Evolutionary conservation across 192 early-diverging fungal species (phyloP), one percentile per base, ranked within the genome.

Genomic region (Backusella tarrabulga): DNA sequence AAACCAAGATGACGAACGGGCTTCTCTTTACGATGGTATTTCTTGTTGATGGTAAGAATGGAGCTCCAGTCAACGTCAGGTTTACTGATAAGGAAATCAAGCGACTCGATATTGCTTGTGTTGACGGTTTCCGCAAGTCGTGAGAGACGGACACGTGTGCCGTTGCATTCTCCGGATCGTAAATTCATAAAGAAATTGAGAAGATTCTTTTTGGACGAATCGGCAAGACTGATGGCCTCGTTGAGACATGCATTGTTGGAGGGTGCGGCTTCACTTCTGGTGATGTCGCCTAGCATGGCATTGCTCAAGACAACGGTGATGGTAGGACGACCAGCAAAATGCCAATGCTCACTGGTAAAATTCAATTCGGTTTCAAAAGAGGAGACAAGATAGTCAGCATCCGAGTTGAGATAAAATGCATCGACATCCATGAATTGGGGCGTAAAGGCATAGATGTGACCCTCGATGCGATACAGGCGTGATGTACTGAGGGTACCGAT

Each of bases 391-490:
- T 94, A 95, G 75, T 95, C 92, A n/a, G 91, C 91, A 83, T 96
- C 95, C 38, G 89, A 90, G 17, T 91, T 93, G n/a, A 95, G 85
- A 75, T 96, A 96, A 79, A 93, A 96, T 76, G 95, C 91, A 72
- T 93, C 93, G 67, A 86, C 89, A 76, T 96, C 93, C 91, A 96
- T 92, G 76, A 96, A 96, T 63, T 95, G 90, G 36, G 95, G 95
- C 1, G 93, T 89, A 74, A 96, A 96, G 1, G 93, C 88, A 77
- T 95, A 96, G 11, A 96, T 77, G 19, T 91, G 87, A 0, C 95
- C 95, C 76, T 95, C 90, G 21, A 94, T 93, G 23, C 93, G 89
- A 83, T 95, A 96, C 11, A 96, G 81, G 69, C 92, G 91, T 44
- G 89, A 91, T 19, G 95, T 96, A 73, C 89, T 87, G 26, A 96